These are phyloP conservation scores for Marchantia paleacea DNA, from an alignment of 225 moss, liverwort and hornwort species.

Conservation along the genomic window DNA sequence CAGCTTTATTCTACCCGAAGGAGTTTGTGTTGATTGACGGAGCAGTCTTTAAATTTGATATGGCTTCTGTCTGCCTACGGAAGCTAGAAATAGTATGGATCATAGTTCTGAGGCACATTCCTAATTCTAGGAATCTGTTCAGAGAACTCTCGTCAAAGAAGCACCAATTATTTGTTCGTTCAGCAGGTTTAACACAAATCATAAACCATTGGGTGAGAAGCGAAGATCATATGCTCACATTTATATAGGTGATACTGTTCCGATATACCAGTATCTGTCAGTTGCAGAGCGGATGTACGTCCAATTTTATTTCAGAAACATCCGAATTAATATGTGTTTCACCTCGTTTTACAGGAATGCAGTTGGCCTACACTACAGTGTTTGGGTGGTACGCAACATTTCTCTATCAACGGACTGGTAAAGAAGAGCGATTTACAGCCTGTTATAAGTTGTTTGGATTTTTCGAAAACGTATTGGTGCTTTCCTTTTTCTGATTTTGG, in stretches of 20 bases:
- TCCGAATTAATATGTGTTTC: neutral
- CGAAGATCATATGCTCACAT: too few species aligned
- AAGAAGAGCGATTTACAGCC: neutral
- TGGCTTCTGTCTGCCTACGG: neutral
- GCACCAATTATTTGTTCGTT: too few species aligned
- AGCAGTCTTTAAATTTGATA: neutral
- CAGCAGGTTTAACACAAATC: too few species aligned
- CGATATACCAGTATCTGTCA: too few species aligned
- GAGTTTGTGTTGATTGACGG: neutral
- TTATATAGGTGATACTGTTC: too few species aligned
- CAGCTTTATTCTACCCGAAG: neutral
- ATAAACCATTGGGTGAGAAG: too few species aligned
- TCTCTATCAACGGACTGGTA: conserved; percentile 93
- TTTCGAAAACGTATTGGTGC: neutral
- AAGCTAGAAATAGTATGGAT: neutral
- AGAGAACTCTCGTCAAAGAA: too few species aligned
- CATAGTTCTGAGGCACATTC: neutral
- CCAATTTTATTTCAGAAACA: neutral
- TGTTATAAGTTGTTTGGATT: neutral
- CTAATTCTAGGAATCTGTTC: neutral
- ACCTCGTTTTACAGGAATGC: conserved; percentile 51
- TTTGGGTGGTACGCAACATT: conserved; percentile 99
- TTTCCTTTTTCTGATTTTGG: neutral
- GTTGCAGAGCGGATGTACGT: neutral
- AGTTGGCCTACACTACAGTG: conserved; percentile 80